phyloP scores from a whole-genome alignment of 2,329 filamentous ascomycete genomes.

The Nigrograna mackinnonii region DNA sequence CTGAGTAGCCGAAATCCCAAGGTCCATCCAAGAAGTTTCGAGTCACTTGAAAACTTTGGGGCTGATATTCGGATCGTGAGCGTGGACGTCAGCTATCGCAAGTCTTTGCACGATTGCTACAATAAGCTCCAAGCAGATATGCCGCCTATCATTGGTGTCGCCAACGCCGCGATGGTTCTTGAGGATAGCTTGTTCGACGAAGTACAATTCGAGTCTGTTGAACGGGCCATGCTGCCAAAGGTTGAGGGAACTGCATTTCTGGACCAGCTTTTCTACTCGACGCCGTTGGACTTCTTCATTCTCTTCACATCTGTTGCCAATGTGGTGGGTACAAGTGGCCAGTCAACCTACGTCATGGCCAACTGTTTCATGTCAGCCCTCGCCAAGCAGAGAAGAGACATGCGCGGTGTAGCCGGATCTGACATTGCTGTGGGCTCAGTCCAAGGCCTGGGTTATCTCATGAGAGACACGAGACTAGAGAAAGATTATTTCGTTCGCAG shows the following conservation, averaged over 20 bases:
- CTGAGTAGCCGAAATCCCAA: conserved; percentile 46
- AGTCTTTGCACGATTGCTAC: neutral
- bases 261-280: conserved; percentile 11
- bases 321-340: conserved; percentile 11
- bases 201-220: conserved; percentile 6
- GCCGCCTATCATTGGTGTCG: conserved; percentile 17
- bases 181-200: conserved; percentile 11
- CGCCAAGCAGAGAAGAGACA: conserved; percentile 36
- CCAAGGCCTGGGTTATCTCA: conserved; percentile 48
- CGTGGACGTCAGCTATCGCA: conserved; percentile 4
- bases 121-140: neutral
- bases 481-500: conserved; percentile 16
- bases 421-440: conserved; percentile 44
- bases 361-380: conserved; percentile 45
- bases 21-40: conserved; percentile 28
- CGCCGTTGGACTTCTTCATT: conserved; percentile 23
- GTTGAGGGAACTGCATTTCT: conserved; percentile 13
- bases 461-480: neutral
- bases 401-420: conserved; percentile 44
- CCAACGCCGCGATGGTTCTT: conserved; percentile 18
- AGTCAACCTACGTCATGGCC: conserved; percentile 16
- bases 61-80: neutral
- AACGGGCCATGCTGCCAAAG: conserved; percentile 11
- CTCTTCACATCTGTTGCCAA: conserved; percentile 19
- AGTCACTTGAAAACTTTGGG: conserved; percentile 5